Percentiles rank a stretch among this genome's conserved stretches.
These are phyloP conservation scores for Neodidymelliopsis sp. DNA, from an alignment of 2,329 filamentous ascomycete genomes.

Conservation along the genomic window DNA sequence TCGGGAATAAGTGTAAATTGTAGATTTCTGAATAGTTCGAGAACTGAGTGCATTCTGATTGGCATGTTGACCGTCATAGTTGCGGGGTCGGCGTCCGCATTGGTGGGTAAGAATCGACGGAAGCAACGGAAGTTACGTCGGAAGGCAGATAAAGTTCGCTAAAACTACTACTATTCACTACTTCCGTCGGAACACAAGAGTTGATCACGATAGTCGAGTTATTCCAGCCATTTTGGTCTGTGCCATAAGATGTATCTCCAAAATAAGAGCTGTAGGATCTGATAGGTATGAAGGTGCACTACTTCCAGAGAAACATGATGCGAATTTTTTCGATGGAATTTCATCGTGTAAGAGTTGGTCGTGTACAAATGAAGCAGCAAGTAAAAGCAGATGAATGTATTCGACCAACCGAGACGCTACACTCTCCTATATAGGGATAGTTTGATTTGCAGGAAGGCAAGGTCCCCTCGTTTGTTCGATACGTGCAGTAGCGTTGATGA, in stretches of 20 bases:
- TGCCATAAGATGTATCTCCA: too few relatives aligned
- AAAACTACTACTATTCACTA: not conserved
- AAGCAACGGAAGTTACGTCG: conserved; percentile 11
- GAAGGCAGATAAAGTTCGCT: conserved; percentile 6
- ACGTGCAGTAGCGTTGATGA: conserved; percentile 31
- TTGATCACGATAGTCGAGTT: too few relatives aligned
- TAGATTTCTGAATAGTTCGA: too few relatives aligned
- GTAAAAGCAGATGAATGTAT: too few relatives aligned
- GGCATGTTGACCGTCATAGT: not conserved
- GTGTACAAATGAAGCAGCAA: too few relatives aligned
- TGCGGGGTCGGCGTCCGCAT: conserved; percentile 6
- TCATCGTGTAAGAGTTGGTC: too few relatives aligned
- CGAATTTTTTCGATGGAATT: too few relatives aligned
- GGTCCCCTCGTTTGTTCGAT: conserved; percentile 25
- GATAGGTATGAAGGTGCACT: too few relatives aligned
- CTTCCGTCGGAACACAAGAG: conserved; percentile 10
- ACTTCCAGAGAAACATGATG: too few relatives aligned
- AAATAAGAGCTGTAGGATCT: too few relatives aligned
- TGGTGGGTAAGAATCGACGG: conserved; percentile 1
- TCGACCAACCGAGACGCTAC: rapidly evolving
- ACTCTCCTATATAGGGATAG: conserved; percentile 18
- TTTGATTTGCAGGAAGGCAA: conserved; percentile 29
- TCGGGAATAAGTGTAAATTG: not conserved
- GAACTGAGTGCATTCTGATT: conserved; percentile 6
- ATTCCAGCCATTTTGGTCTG: too few relatives aligned